These are phyloP conservation scores for Ophiostoma himal-ulmi DNA, from an alignment of 2,329 filamentous ascomycete species.

Conservation along the genomic window DNA sequence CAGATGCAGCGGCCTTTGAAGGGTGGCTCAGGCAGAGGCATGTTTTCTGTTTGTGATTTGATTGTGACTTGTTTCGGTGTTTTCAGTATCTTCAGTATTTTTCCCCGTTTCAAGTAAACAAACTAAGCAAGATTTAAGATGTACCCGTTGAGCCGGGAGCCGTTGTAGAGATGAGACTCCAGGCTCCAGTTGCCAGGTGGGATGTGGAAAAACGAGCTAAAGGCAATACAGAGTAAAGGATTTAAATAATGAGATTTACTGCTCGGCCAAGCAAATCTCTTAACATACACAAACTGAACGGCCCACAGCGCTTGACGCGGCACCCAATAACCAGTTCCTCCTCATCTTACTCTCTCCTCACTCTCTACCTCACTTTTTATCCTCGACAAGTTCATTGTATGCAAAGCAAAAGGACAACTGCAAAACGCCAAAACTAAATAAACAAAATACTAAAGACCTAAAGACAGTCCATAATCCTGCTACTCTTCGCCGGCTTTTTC, in stretches of 20 bases:
- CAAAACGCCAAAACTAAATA: not conserved
- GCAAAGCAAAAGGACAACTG: too few species aligned
- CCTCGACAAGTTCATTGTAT: too few species aligned
- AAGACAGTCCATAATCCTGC: not conserved
- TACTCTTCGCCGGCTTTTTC: conserved; percentile 4
- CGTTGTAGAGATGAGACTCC: not conserved
- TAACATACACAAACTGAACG: not conserved
- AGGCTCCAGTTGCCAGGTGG: not conserved
- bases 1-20: conserved; percentile 26
- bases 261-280: not conserved
- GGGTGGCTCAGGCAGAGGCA: conserved; percentile 15
- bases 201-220: not conserved
- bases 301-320: conserved; percentile 7
- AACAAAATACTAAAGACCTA: not conserved
- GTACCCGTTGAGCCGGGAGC: not conserved
- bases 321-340: not conserved
- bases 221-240: not conserved
- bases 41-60: not conserved
- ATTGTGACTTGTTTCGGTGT: not conserved
- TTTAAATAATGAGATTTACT: not conserved
- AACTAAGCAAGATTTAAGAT: not conserved
- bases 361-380: not conserved
- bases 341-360: not conserved
- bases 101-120: not conserved
- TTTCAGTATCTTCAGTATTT: not conserved